Conservation (phyloP, 2,329 filamentous ascomycete genomes). For the Aphanoascus verrucosus region DNA sequence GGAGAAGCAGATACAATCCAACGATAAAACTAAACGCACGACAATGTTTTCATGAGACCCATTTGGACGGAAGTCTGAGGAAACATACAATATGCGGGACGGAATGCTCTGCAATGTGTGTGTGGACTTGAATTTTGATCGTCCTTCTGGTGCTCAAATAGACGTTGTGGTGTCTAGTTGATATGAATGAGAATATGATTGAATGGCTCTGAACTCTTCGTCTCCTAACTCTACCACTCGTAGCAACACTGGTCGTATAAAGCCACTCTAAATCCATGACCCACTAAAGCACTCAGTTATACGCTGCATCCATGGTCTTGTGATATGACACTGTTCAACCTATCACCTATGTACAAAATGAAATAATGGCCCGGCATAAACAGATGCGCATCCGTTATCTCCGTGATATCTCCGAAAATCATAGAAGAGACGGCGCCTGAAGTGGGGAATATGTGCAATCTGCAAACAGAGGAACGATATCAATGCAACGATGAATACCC, state of each 20-base stretch:
- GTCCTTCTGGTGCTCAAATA: not conserved
- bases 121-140: not conserved
- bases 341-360: not conserved
- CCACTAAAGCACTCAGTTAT: too few relatives aligned
- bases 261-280: too few relatives aligned
- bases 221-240: not conserved
- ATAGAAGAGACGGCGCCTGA: not conserved
- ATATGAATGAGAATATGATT: not conserved
- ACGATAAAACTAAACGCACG: not conserved
- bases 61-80: not conserved
- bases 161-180: not conserved
- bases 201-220: not conserved
- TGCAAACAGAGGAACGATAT: not conserved
- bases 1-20: not conserved
- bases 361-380: not conserved
- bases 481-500: not conserved
- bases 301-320: too few relatives aligned
- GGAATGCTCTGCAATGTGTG: not conserved
- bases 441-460: conserved; percentile 1
- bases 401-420: not conserved
- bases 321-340: not conserved
- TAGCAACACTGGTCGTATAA: too few relatives aligned
- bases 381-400: not conserved
- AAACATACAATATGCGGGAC: not conserved
- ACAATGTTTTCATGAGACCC: not conserved